Evolutionary conservation across 805 yeast species (phyloP), one percentile per base, ranked within the genome.

Genomic region (Yarrowia porcina): DNA sequence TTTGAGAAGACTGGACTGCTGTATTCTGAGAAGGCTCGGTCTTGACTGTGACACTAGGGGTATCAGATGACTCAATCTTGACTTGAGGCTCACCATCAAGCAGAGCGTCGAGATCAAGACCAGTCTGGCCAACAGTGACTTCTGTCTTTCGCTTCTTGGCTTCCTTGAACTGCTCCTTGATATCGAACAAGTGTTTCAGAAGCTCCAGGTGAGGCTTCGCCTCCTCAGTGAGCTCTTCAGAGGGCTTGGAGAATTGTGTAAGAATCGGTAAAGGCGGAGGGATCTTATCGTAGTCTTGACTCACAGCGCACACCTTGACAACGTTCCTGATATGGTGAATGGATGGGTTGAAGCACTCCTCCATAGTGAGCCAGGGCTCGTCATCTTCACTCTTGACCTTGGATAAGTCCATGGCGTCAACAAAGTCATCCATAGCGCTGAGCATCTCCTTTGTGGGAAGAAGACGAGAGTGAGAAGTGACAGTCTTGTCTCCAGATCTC

Each of bases 381-480:
- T n/a, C 59, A 10, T 64, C 64, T 10, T 66, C 68, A 3, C 42
- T 64, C 8, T 66, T 65, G 15, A 60, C 56, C 18, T 61, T 64
- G 9, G 68, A 41, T 4, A 82, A 66, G 66, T 80, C 82, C 79
- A 83, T 73, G 1, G 69, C 65, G 13, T 78, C 76, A 13, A 85
- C 76, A 35, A 77, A 74, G 13, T 74, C 67, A 15, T 74, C 78
- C 86, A 83, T 82, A 10, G 72, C 47, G 0, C 68, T 68, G 44
- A 77, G 71, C 72, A 79, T 75, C 39, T 81, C 77, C 4, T 69
- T 64, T 0, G 73, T 68, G 2, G 83, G 83, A 18, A 75, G 64
- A 45, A 65, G 62, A 52, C 41, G 44, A 70, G 68, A 47, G 66
- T 64, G 49, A 66, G 44, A 67, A 35, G 42, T 69, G 67, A 65